Evolutionary conservation across 768 basidiomycete species (phyloP).

Genomic region (Leccinum aurantiacum): DNA sequence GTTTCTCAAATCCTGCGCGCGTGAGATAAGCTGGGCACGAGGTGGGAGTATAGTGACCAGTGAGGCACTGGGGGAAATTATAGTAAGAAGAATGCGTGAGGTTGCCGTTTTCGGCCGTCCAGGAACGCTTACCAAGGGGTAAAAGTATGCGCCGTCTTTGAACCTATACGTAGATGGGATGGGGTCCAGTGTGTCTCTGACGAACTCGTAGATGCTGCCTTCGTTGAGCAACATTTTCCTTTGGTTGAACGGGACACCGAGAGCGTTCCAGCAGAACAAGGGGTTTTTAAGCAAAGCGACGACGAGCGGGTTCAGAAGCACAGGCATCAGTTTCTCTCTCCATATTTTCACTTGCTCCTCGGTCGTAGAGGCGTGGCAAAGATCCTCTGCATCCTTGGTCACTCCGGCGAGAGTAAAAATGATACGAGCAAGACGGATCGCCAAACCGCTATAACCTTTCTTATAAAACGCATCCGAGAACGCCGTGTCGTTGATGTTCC

Average conservation of each 20-base stretch:
- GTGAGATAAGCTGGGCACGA: conserved; percentile 69
- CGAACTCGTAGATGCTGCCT: conserved; percentile 48
- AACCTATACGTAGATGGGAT: conserved; percentile 47
- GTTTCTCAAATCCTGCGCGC: conserved; percentile 53
- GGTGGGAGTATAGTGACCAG: conserved; percentile 55
- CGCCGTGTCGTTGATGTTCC: conserved; percentile 58
- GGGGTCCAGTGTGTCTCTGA: conserved; percentile 53
- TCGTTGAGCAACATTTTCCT: conserved; percentile 57
- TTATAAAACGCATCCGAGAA: conserved; percentile 60
- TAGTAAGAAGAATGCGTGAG: conserved; percentile 3
- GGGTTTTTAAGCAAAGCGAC: conserved; percentile 48
- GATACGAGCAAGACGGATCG: conserved; percentile 58
- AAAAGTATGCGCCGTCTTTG: conserved; percentile 67
- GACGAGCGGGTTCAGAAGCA: conserved; percentile 59
- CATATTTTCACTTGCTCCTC: conserved; percentile 64
- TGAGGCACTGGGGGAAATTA: conserved; percentile 32
- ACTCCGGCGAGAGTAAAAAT: conserved; percentile 63
- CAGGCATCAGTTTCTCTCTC: conserved; percentile 56
- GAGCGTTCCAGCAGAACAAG: conserved; percentile 69
- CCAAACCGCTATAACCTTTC: conserved; percentile 66
- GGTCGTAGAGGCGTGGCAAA: conserved; percentile 56
- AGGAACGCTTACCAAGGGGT: conserved; percentile 45
- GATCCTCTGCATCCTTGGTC: conserved; percentile 48
- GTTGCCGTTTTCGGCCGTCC: neutral
- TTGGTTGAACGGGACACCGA: conserved; percentile 75